These are phyloP conservation scores for Blastocystis sp. DNA, from an alignment of 352 stramenopile genomes.

Conservation along the genomic window DNA sequence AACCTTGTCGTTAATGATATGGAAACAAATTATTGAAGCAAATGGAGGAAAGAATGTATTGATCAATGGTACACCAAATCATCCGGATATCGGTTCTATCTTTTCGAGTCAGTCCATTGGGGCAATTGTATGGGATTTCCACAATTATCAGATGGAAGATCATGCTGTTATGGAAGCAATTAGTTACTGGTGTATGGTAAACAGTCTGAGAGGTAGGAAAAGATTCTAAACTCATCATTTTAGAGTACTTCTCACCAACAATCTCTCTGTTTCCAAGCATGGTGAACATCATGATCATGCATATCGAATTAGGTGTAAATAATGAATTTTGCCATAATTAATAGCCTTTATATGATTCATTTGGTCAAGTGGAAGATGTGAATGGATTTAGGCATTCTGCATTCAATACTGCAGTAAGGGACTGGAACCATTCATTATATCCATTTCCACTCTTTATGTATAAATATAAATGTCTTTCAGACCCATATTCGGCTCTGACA, in stretches of 20 bases:
- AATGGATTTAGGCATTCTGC: conserved; percentile 54
- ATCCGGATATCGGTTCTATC: not conserved
- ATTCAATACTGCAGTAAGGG: conserved; percentile 5
- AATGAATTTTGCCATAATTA: not conserved
- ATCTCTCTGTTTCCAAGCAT: not conserved
- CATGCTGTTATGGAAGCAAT: conserved; percentile 35
- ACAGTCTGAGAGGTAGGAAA: not conserved
- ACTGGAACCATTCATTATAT: conserved; percentile 41
- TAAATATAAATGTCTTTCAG: conserved; percentile 18
- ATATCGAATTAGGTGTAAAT: conserved; percentile 4
- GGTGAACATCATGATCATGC: conserved; percentile 51
- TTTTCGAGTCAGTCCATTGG: not conserved
- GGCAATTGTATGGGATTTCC: conserved; percentile 1
- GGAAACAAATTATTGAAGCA: not conserved
- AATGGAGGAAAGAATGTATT: not conserved
- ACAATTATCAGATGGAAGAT: conserved; percentile 62
- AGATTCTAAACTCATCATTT: not conserved
- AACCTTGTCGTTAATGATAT: not conserved
- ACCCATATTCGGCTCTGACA: conserved; percentile 8
- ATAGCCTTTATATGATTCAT: conserved; percentile 41
- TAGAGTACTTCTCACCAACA: not conserved
- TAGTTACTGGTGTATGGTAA: conserved; percentile 55
- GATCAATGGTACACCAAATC: not conserved
- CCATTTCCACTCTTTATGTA: conserved; percentile 65
- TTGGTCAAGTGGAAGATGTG: conserved; percentile 23